Base-by-base conservation (phyloP, 495 filamentous ascomycete genomes). In the Lasiosphaeria ovina region DNA sequence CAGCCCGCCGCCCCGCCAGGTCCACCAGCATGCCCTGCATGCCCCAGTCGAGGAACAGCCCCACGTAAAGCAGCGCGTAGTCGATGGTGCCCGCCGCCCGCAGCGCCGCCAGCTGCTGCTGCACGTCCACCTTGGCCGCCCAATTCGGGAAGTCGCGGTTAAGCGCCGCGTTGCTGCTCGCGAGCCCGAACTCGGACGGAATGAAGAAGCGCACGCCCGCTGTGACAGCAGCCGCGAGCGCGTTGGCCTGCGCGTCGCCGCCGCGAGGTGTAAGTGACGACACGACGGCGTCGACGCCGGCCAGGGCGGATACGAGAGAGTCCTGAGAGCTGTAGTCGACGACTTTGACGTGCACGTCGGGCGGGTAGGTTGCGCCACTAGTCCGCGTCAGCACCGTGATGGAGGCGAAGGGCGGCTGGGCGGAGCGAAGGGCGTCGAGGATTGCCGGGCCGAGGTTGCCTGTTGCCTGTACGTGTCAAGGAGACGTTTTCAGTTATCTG, bases 141-240 rank as follows among this genome's bases (percentile, higher is more conserved):
- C 78, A 74, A 72, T 52, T 69, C 78, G 51, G 69, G 75, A 62
- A 63, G 71, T 68, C 51, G 47, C 71, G 17, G 60, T 36, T 54
- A 9, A 54, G 66, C 35, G 67, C 59, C 14, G 67, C 54, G 44
- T 70, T 64, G 35, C 51, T 64, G 5, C 65, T 62, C 34, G 81
- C 70, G 4, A 61, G 42, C 3, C 85, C 85, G 57, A 83, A 90
- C 57, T 86, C 84, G 6, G 81, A 83, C 0, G 85, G 87, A 48
- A 57, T n/a, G 53, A 61, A 56, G 47, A 42, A 53, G 35, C 52
- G 51, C n/a, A 61, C 59, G 35, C 59, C 88, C 69, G 69, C 85
- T 82, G 17, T 83, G 77, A 79, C 72, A 10, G 84, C 77, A 7
- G 86, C 87, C 45, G 87, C 81, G 35, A 89, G 76, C 14, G 85